Conservation (phyloP, 768 basidiomycete species). For the Mycena albidolilacea region DNA sequence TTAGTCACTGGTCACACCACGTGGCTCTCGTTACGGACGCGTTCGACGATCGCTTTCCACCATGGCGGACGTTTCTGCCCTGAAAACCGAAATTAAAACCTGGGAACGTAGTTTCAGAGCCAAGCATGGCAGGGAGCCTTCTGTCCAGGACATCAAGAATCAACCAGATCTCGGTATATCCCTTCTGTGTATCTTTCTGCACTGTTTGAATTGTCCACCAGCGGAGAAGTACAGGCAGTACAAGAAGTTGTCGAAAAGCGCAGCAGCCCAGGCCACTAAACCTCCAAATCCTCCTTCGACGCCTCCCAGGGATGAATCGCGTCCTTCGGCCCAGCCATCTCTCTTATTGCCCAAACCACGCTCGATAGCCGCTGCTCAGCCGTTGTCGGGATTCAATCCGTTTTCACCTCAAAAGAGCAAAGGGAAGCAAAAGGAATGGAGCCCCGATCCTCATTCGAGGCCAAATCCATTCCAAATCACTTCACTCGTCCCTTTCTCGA, state of each 20-base stretch:
- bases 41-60: neutral
- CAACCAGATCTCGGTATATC: conserved; percentile 74
- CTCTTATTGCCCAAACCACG: conserved; percentile 67
- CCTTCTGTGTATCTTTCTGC: conserved; percentile 8
- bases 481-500: conserved; percentile 57
- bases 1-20: no score
- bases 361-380: conserved; percentile 63
- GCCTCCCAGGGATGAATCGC: conserved; percentile 51
- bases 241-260: conserved; percentile 77
- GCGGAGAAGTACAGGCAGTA: conserved; percentile 87
- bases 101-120: conserved; percentile 83
- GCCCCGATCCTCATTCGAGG: conserved; percentile 40
- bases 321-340: conserved; percentile 51
- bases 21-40: neutral
- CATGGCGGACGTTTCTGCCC: conserved; percentile 52
- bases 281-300: conserved; percentile 51
- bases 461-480: conserved; percentile 60
- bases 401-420: conserved; percentile 85
- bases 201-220: conserved; percentile 49
- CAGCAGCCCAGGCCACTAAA: conserved; percentile 39
- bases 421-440: conserved; percentile 55
- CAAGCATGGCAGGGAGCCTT: conserved; percentile 69
- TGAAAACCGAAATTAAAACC: conserved; percentile 80
- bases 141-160: conserved; percentile 79
- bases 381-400: conserved; percentile 76